phyloP scores from a whole-genome alignment of 2,329 filamentous ascomycete species.

The Ceratocystis diversiconidia region DNA sequence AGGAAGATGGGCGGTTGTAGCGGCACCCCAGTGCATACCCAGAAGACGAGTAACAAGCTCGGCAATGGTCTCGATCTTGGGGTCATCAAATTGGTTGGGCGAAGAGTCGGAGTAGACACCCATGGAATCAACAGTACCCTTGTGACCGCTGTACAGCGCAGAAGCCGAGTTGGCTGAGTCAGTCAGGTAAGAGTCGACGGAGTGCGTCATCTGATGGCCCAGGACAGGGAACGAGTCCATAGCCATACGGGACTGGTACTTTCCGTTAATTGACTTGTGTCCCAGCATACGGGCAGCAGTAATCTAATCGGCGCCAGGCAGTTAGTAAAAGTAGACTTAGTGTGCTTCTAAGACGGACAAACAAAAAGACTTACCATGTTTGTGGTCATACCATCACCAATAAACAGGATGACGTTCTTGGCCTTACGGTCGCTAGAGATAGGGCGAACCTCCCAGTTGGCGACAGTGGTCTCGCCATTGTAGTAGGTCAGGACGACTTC shows the following conservation, averaged over 20 bases:
- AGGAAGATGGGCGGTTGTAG: constrained; percentile 67
- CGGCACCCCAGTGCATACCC: constrained; percentile 47
- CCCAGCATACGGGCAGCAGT: constrained; percentile 67
- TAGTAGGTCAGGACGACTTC: constrained; percentile 64
- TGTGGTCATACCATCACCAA: constrained; percentile 59
- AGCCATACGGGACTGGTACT: constrained; percentile 60
- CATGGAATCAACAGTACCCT: constrained; percentile 69
- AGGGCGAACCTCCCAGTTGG: constrained; percentile 64
- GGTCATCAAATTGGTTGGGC: constrained; percentile 59
- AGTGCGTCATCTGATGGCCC: constrained; percentile 82
- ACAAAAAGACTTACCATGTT: constrained; percentile 40
- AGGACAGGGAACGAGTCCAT: constrained; percentile 76
- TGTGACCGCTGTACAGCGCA: constrained; percentile 70
- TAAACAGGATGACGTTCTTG: constrained; percentile 77
- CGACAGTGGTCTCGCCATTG: constrained; percentile 53
- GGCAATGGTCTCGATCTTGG: constrained; percentile 72
- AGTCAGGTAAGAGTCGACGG: constrained; percentile 71
- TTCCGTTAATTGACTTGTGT: constrained; percentile 72
- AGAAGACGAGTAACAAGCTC: constrained; percentile 61
- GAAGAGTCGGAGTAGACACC: constrained; percentile 68
- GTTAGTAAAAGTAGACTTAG: neutral
- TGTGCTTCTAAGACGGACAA: neutral
- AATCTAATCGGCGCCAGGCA: constrained; percentile 29
- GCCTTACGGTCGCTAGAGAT: constrained; percentile 55
- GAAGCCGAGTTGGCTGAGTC: constrained; percentile 77